phyloP scores from a whole-genome alignment of 495 filamentous ascomycete genomes.

The Penicillium salamii region DNA sequence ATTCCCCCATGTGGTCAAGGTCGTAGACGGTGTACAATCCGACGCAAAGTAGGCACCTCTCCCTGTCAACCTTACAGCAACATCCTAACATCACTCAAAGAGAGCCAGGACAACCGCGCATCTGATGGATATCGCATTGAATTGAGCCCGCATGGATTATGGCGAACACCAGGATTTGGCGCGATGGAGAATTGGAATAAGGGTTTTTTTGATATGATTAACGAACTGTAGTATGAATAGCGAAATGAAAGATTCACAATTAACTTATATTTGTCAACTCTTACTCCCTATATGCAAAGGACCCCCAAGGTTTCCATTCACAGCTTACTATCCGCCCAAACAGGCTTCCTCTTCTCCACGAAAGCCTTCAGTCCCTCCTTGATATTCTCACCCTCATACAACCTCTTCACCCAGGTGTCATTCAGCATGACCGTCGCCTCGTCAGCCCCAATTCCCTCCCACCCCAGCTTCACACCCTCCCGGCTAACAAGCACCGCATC shows the following conservation, averaged over 20 bases:
- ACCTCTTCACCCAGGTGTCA: constrained; percentile 55
- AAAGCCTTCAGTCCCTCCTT: constrained; percentile 77
- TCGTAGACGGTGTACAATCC: constrained; percentile 76
- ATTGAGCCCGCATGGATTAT: constrained; percentile 30
- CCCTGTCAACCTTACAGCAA: background rate
- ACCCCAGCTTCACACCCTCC: constrained; percentile 66
- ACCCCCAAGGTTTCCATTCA: too few relatives aligned
- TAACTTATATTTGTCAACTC: background rate
- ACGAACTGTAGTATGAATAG: constrained; percentile 16
- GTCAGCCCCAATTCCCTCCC: constrained; percentile 66
- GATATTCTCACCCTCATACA: constrained; percentile 74
- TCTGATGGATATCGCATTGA: constrained; percentile 16
- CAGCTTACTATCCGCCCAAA: constrained; percentile 77
- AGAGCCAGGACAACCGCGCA: constrained; percentile 29
- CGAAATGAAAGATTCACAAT: constrained; percentile 3
- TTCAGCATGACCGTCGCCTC: constrained; percentile 58
- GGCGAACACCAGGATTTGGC: constrained; percentile 29
- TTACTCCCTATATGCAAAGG: too few relatives aligned
- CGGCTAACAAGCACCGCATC: constrained; percentile 71
- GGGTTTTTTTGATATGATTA: constrained; percentile 8
- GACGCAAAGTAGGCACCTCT: constrained; percentile 36
- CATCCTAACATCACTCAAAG: constrained; percentile 10
- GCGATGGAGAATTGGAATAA: constrained; percentile 11
- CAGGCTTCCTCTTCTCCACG: constrained; percentile 74
- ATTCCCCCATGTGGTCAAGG: constrained; percentile 64